phyloP scores from a whole-genome alignment of 345 rosid species.

The Eucalyptus caleyi region DNA sequence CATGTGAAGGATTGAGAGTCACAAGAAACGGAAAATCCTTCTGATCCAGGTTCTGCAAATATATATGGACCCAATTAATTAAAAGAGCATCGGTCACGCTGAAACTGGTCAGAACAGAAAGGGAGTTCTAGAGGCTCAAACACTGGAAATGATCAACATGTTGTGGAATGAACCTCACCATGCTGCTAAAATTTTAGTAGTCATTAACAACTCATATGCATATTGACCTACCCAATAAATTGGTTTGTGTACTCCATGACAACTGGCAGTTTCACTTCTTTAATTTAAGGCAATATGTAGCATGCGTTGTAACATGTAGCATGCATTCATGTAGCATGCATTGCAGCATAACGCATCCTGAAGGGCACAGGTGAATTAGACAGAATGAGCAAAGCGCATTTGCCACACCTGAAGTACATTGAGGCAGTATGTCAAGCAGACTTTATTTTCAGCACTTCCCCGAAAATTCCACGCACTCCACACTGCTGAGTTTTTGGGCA shows the following conservation, averaged over 20 bases:
- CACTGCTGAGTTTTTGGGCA: constrained; percentile 73
- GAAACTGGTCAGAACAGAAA: background rate
- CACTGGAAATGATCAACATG: background rate
- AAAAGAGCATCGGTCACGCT: background rate
- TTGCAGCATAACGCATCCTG: constrained; percentile 4
- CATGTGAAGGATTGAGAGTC: constrained; percentile 61
- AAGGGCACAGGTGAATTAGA: background rate
- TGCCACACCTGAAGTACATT: constrained; percentile 73
- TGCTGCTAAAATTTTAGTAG: background rate
- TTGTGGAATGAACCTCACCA: background rate
- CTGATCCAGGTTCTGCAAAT: constrained; percentile 71
- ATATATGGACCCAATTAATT: background rate
- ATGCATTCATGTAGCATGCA: too few relatives aligned
- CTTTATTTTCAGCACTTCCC: constrained; percentile 49
- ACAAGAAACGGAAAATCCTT: constrained; percentile 48
- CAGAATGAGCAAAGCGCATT: background rate
- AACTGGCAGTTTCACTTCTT: background rate
- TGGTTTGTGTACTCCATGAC: background rate
- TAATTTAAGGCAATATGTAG: background rate
- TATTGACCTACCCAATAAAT: background rate
- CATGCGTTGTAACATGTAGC: background rate
- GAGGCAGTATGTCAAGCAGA: constrained; percentile 88
- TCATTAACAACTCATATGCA: too few relatives aligned
- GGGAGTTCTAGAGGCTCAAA: background rate
- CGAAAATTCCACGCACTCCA: constrained; percentile 96